phyloP scores from a whole-genome alignment of 306 rosid species.

The Prunus mira region DNA sequence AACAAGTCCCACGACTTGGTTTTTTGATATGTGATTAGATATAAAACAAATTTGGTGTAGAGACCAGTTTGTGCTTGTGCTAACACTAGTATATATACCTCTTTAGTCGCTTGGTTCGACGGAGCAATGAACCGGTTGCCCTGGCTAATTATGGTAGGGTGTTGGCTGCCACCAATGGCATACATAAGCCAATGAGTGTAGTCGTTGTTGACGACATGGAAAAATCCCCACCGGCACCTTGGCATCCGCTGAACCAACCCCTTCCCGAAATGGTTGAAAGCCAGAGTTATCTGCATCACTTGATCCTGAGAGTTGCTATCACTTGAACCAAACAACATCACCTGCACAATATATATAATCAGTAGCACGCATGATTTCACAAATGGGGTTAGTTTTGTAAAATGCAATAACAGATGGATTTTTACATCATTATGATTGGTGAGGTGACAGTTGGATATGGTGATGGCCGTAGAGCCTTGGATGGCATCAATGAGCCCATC shows the following conservation, averaged over 20 bases:
- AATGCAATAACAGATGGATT: not conserved
- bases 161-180: slow-evolving; percentile 74
- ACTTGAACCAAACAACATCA: slow-evolving; percentile 73
- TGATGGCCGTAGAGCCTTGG: slow-evolving; percentile 76
- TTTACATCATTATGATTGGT: slow-evolving; percentile 65
- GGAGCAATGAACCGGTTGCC: slow-evolving; percentile 77
- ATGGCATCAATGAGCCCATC: slow-evolving; percentile 75
- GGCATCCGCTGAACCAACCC: slow-evolving; percentile 81
- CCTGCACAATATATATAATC: slow-evolving; percentile 32
- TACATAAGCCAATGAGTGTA: slow-evolving; percentile 88
- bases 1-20: not conserved
- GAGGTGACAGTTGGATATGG: slow-evolving; percentile 74
- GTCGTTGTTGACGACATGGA: slow-evolving; percentile 74
- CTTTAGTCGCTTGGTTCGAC: slow-evolving; percentile 30
- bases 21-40: too few species aligned
- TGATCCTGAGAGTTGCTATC: slow-evolving; percentile 30
- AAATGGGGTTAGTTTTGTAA: not conserved
- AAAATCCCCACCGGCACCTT: slow-evolving; percentile 60
- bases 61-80: too few species aligned
- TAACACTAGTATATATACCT: slow-evolving; percentile 38
- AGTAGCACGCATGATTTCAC: not conserved
- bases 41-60: too few species aligned
- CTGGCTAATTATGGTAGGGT: slow-evolving; percentile 70
- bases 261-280: slow-evolving; percentile 78
- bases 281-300: slow-evolving; percentile 71